Evolutionary conservation across 2,329 filamentous ascomycete genomes (phyloP).

Genomic region (Clonostachys rosea): DNA sequence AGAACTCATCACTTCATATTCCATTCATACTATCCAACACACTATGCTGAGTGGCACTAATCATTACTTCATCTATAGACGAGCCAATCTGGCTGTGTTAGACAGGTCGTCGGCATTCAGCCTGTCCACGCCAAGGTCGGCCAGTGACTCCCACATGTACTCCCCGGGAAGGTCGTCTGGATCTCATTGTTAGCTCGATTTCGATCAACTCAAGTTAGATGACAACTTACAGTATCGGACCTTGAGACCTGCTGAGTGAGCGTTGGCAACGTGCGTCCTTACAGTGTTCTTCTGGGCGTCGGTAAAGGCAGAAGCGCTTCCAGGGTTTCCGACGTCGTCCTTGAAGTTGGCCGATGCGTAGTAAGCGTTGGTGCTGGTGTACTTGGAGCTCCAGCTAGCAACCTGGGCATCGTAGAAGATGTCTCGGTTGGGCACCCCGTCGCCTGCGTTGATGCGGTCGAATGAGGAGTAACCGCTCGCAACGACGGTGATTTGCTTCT

Average conservation of each 20-base stretch:
- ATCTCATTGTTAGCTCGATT: too few species aligned
- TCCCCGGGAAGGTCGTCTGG: slow-evolving; percentile 26
- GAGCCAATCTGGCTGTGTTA: too few species aligned
- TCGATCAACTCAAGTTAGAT: too few species aligned
- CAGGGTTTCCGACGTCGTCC: slow-evolving; percentile 44
- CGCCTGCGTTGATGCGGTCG: not conserved
- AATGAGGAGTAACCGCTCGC: slow-evolving; percentile 50
- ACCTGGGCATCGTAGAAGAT: slow-evolving; percentile 65
- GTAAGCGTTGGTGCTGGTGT: slow-evolving; percentile 55
- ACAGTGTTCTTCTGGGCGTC: slow-evolving; percentile 34
- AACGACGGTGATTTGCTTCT: slow-evolving; percentile 62
- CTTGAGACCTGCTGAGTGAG: slow-evolving; percentile 49
- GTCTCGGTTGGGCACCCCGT: slow-evolving; percentile 25
- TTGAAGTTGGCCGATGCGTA: slow-evolving; percentile 60
- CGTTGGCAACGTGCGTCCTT: slow-evolving; percentile 37
- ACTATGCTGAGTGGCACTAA: too few species aligned
- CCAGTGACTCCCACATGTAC: slow-evolving; percentile 49
- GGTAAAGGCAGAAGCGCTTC: slow-evolving; percentile 34
- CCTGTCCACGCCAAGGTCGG: slow-evolving; percentile 52
- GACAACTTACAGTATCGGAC: slow-evolving; percentile 58
- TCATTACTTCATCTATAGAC: too few species aligned
- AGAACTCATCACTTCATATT: too few species aligned
- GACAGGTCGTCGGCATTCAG: slow-evolving; percentile 57
- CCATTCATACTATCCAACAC: too few species aligned
- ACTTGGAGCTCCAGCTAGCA: slow-evolving; percentile 21